Conservation (phyloP, 2,329 filamentous ascomycete genomes). For the Phaeosphaeriaceae sp. region DNA sequence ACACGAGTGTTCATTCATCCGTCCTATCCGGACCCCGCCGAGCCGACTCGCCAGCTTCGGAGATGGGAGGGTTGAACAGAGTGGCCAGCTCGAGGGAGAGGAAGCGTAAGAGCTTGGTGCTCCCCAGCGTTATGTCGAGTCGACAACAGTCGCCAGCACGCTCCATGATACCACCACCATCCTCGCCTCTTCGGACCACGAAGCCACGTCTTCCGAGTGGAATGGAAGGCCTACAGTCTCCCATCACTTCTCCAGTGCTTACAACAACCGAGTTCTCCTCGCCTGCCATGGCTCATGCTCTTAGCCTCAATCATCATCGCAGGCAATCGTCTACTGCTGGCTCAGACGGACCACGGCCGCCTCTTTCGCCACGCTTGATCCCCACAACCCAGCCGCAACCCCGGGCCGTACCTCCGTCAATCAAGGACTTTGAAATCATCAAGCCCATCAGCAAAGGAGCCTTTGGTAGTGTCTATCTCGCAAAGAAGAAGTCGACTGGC, state of each 20-base stretch:
- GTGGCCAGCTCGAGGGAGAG: conserved; percentile 81
- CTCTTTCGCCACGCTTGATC: conserved; percentile 81
- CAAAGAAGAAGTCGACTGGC: conserved; percentile 97
- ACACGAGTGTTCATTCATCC: conserved; percentile 87
- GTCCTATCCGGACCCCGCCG: conserved; percentile 73
- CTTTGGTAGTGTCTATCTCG: conserved; percentile 96
- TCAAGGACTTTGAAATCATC: conserved; percentile 99
- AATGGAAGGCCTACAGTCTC: conserved; percentile 75
- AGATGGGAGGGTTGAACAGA: conserved; percentile 74
- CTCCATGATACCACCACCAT: conserved; percentile 69
- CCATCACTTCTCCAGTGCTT: conserved; percentile 87
- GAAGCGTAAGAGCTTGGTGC: conserved; percentile 84
- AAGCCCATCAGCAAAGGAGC: conserved; percentile 99
- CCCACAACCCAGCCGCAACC: conserved; percentile 83
- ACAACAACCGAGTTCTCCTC: conserved; percentile 82
- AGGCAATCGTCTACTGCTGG: conserved; percentile 91
- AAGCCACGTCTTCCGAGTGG: conserved; percentile 75
- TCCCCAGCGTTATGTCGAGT: conserved; percentile 78
- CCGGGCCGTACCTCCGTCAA: conserved; percentile 88
- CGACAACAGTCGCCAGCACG: conserved; percentile 90
- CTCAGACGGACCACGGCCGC: conserved; percentile 72
- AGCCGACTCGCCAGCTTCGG: conserved; percentile 83
- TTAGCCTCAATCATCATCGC: conserved; percentile 70
- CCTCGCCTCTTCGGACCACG: conserved; percentile 83
- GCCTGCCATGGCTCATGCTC: conserved; percentile 64